phyloP scores from a whole-genome alignment of 139 green algal species.

The Coccomyxa sp. region DNA sequence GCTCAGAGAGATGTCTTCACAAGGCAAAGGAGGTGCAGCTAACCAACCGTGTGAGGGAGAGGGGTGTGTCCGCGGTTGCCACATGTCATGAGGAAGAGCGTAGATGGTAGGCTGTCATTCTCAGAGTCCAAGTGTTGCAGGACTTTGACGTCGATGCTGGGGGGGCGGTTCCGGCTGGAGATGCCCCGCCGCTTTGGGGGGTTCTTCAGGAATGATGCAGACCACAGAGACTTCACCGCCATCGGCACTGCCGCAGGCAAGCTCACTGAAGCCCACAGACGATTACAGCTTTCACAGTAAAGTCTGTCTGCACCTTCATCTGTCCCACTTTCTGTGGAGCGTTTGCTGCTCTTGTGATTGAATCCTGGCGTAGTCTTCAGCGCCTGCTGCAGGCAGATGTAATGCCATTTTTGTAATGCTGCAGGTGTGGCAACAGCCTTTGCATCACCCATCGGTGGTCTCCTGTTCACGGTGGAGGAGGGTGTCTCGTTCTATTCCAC shows the following conservation, averaged over 20 bases:
- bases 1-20: too few species aligned
- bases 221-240: constrained; percentile 61
- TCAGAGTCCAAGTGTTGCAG: too few species aligned
- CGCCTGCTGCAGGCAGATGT: neutral
- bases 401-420: neutral
- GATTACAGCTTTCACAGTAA: too few species aligned
- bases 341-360: too few species aligned
- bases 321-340: neutral
- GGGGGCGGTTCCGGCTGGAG: constrained; percentile 3
- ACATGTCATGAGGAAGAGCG: too few species aligned
- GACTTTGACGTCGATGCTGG: constrained; percentile 13
- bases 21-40: too few species aligned
- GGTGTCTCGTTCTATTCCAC: constrained; percentile 77
- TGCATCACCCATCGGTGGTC: constrained; percentile 62
- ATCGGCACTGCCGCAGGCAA: constrained; percentile 53
- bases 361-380: neutral
- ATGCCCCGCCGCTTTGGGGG: constrained; percentile 28
- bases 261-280: neutral
- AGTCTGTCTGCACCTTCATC: neutral
- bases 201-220: constrained; percentile 56
- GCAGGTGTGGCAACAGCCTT: constrained; percentile 63
- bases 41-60: too few species aligned
- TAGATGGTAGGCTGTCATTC: too few species aligned
- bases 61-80: too few species aligned
- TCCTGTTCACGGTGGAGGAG: constrained; percentile 85